Conservation (phyloP, 2,329 filamentous ascomycete species). For the Trichoderma oligosporum region DNA sequence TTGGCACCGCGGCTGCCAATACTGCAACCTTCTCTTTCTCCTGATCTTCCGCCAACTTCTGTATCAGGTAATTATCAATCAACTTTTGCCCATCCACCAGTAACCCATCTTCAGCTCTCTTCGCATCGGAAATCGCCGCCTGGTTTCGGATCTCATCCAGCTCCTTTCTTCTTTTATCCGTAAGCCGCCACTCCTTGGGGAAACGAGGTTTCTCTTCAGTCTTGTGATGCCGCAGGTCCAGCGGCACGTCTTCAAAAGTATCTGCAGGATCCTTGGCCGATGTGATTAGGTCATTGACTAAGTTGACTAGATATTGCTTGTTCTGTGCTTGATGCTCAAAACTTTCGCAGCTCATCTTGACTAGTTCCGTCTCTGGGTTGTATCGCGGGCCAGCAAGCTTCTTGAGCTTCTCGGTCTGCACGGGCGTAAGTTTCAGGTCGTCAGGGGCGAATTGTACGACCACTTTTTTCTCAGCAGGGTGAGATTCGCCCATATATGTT, state of each 20-base stretch:
- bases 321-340: slow-evolving; percentile 90
- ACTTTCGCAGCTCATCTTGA: slow-evolving; percentile 89
- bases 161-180: slow-evolving; percentile 60
- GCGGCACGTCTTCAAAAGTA: slow-evolving; percentile 81
- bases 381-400: slow-evolving; percentile 84
- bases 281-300: slow-evolving; percentile 67
- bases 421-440: slow-evolving; percentile 65
- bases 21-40: slow-evolving; percentile 34
- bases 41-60: slow-evolving; percentile 34
- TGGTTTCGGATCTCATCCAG: slow-evolving; percentile 59
- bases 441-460: slow-evolving; percentile 80
- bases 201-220: slow-evolving; percentile 65
- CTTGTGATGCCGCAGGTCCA: slow-evolving; percentile 84
- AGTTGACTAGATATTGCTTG: slow-evolving; percentile 85
- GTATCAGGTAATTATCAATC: slow-evolving; percentile 40
- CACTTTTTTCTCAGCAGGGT: slow-evolving; percentile 89
- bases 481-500: slow-evolving; percentile 88
- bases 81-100: slow-evolving; percentile 56
- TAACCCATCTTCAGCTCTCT: slow-evolving; percentile 49
- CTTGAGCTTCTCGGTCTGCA: slow-evolving; percentile 74
- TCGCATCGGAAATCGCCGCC: slow-evolving; percentile 51
- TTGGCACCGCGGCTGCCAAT: slow-evolving; percentile 28
- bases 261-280: slow-evolving; percentile 76
- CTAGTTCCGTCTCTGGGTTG: slow-evolving; percentile 74
- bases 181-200: slow-evolving; percentile 80